These are phyloP conservation scores for Biancaea sappan DNA, from an alignment of 306 rosid species.

Conservation along the genomic window DNA sequence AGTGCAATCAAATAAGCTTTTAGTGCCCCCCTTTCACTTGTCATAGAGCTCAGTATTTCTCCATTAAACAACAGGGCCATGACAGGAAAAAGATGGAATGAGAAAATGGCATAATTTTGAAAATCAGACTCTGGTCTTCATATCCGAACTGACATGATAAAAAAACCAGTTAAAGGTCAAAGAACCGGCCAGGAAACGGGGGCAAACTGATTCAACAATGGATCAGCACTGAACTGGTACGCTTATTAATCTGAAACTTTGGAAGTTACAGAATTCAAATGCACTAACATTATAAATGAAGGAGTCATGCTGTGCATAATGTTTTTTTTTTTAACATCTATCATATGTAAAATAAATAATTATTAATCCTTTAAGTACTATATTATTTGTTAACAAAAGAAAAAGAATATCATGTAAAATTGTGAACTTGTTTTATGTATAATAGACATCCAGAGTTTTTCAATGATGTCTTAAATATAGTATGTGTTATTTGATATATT, in stretches of 20 bases:
- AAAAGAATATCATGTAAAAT: neutral
- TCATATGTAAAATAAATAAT: neutral
- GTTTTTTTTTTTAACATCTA: neutral
- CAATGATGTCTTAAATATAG: neutral
- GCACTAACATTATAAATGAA: neutral
- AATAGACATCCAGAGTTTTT: neutral
- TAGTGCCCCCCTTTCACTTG: neutral
- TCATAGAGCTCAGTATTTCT: slow-evolving; percentile 4
- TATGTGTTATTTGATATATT: neutral
- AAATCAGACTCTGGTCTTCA: neutral
- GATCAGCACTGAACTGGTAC: neutral
- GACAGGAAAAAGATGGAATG: neutral
- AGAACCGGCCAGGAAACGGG: neutral
- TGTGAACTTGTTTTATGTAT: neutral
- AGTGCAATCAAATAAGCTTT: too few species aligned
- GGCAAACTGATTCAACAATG: neutral
- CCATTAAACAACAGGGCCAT: neutral
- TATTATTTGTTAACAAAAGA: neutral
- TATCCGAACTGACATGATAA: neutral
- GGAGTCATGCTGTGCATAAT: neutral
- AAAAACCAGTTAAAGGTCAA: neutral
- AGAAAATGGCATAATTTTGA: neutral
- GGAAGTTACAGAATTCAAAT: neutral
- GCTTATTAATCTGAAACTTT: neutral
- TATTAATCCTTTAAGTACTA: neutral